Percentiles rank a stretch among this genome's conserved stretches.
These are phyloP conservation scores for Pseudisothecium myosuroides DNA, from an alignment of 225 moss, liverwort and hornwort species.

Conservation along the genomic window DNA sequence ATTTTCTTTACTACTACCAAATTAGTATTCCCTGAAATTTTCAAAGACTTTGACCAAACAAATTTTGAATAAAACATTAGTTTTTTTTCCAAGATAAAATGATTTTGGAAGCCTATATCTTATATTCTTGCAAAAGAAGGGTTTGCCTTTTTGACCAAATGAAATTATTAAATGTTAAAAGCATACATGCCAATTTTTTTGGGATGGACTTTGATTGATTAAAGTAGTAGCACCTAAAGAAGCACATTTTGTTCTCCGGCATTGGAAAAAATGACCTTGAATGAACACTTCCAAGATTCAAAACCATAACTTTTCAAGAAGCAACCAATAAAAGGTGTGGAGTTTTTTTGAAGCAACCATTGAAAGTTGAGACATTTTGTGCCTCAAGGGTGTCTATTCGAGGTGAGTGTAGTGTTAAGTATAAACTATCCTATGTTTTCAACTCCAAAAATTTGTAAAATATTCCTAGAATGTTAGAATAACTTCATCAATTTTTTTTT, in stretches of 20 bases:
- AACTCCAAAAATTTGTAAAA: not conserved
- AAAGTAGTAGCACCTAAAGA: not conserved
- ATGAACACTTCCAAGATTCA: not conserved
- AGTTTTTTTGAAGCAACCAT: not conserved
- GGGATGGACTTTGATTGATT: not conserved
- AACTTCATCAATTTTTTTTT: not conserved
- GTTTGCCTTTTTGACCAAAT: not conserved
- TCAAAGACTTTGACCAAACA: not conserved
- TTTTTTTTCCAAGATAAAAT: fast-evolving
- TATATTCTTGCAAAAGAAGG: not conserved
- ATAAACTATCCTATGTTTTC: too few species aligned
- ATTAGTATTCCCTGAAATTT: not conserved
- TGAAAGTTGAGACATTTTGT: not conserved
- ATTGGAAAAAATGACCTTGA: not conserved
- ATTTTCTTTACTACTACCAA: not conserved
- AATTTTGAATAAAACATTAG: too few species aligned
- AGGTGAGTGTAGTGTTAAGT: fast-evolving
- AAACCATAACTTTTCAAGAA: not conserved
- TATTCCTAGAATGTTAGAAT: not conserved
- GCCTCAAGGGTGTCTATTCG: not conserved
- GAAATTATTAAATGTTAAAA: not conserved
- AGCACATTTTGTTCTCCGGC: fast-evolving
- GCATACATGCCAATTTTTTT: not conserved
- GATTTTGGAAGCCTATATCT: not conserved
- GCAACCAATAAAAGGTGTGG: not conserved